Conservation (phyloP, 805 yeast genomes). For the Starmerella cellae region DNA sequence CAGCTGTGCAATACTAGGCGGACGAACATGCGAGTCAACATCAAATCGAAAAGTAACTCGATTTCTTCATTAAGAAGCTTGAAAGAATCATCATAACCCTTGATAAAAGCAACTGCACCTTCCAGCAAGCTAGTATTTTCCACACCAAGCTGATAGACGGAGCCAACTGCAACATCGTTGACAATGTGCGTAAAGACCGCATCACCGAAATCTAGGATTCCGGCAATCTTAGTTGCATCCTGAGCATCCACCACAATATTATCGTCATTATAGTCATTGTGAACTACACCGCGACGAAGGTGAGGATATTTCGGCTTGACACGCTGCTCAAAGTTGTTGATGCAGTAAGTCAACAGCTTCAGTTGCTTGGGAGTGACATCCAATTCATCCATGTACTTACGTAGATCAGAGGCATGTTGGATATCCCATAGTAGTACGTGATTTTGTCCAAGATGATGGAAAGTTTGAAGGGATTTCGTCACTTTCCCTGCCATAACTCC, state of each 20-base stretch:
- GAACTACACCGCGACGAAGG: conserved; percentile 12
- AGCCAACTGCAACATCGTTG: conserved; percentile 12
- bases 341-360: background rate
- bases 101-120: conserved; percentile 9
- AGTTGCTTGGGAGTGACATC: background rate
- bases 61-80: conserved; percentile 6
- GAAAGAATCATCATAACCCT: conserved; percentile 7
- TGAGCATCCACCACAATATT: conserved; percentile 6
- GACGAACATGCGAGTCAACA: conserved; percentile 9
- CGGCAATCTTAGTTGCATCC: conserved; percentile 3
- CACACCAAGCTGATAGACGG: conserved; percentile 10
- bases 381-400: conserved; percentile 1
- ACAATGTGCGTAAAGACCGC: conserved; percentile 11
- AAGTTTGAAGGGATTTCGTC: conserved; percentile 4
- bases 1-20: conserved; percentile 4
- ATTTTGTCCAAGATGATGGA: conserved; percentile 8
- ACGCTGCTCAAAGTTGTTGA: conserved; percentile 4
- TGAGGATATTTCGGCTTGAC: conserved; percentile 8
- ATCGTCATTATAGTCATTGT: conserved; percentile 12
- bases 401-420: conserved; percentile 9
- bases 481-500: conserved; percentile 7
- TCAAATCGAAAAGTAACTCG: conserved; percentile 6
- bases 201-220: conserved; percentile 12
- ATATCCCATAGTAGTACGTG: conserved; percentile 12
- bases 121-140: conserved; percentile 3